Conservation (phyloP, 1,284 basidiomycete species). For the Leccinum fuscescens region DNA sequence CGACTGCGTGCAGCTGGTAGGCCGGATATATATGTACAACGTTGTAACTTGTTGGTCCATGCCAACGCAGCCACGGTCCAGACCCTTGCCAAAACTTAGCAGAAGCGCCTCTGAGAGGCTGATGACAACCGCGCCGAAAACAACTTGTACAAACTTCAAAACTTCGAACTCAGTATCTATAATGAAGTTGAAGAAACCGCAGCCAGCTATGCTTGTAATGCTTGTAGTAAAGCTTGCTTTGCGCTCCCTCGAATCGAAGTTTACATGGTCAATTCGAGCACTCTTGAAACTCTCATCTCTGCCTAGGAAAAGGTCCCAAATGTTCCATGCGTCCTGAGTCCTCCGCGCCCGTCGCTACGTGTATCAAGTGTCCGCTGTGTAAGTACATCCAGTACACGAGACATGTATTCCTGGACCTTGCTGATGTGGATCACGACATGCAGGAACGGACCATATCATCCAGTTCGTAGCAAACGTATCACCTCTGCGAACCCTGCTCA, state of each 20-base stretch:
- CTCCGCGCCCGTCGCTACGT: background rate
- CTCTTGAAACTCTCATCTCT: background rate
- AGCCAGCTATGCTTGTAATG: background rate
- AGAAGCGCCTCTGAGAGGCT: background rate
- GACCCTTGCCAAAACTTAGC: background rate
- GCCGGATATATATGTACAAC: background rate
- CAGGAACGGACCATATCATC: background rate
- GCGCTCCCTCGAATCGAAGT: background rate
- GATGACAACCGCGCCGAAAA: background rate
- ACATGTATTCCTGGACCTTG: background rate
- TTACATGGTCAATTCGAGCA: background rate
- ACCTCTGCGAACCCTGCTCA: background rate
- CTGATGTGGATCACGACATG: background rate
- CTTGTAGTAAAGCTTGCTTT: background rate
- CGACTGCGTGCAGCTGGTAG: background rate
- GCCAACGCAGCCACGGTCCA: background rate
- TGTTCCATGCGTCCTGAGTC: background rate
- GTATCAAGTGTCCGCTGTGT: background rate
- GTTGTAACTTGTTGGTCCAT: conserved; percentile 11
- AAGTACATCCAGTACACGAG: background rate
- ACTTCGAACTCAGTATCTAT: no score
- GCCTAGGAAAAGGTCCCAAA: no score
- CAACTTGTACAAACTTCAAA: background rate
- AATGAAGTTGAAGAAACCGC: background rate
- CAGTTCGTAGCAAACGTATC: background rate